Evolutionary conservation across 2,329 filamentous ascomycete species (phyloP).

Genomic region (Tricladium varicosporioides): DNA sequence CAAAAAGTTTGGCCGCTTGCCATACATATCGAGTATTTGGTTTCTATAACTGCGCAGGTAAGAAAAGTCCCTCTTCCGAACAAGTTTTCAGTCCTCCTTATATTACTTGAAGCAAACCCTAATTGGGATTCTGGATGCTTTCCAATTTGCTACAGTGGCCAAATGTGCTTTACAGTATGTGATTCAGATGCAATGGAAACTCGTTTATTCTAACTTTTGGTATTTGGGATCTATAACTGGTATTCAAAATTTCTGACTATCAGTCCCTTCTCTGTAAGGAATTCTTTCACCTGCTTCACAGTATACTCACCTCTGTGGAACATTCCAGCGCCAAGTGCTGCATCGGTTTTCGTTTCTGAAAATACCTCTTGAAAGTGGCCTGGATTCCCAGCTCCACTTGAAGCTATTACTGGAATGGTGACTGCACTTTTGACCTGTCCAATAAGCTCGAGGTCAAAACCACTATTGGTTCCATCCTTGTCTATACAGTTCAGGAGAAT

Average conservation of each 20-base stretch:
- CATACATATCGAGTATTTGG: no score
- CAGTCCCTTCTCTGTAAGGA: conserved; percentile 68
- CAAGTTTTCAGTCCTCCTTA: no score
- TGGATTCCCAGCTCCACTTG: conserved; percentile 85
- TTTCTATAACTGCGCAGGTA: no score
- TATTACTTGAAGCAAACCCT: no score
- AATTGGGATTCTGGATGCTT: no score
- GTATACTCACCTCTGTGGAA: conserved; percentile 96
- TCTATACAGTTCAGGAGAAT: conserved; percentile 97
- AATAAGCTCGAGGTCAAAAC: conserved; percentile 92
- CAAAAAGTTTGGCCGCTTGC: no score
- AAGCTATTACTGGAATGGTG: conserved; percentile 92
- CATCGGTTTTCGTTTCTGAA: conserved; percentile 79
- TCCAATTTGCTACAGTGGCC: no score
- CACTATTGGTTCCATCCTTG: conserved; percentile 89
- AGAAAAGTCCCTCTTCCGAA: no score
- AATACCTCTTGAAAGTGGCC: conserved; percentile 92
- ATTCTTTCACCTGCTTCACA: conserved; percentile 88
- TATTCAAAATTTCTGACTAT: conserved; percentile 75
- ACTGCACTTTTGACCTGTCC: conserved; percentile 82
- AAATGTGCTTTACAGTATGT: no score
- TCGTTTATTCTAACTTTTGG: not conserved
- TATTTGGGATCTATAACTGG: conserved; percentile 18
- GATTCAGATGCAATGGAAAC: no score
- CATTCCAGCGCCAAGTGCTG: conserved; percentile 93